phyloP scores from a whole-genome alignment of 2,329 filamentous ascomycete species.

The Colletotrichum acutatum region DNA sequence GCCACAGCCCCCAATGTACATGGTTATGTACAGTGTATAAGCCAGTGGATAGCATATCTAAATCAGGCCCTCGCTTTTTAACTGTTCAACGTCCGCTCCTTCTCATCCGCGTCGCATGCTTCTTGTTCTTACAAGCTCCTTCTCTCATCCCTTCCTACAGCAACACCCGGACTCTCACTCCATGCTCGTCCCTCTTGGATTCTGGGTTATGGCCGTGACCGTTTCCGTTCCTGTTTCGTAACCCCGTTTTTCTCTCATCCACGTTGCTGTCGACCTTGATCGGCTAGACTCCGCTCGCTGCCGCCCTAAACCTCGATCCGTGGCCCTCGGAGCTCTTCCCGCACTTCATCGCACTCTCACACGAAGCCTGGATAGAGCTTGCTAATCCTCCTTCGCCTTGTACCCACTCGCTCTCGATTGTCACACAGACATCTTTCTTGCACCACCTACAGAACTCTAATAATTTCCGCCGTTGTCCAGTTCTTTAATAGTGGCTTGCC shows the following conservation, averaged over 20 bases:
- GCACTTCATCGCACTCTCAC: slow-evolving; percentile 24
- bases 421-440: slow-evolving; percentile 35
- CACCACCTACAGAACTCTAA: slow-evolving; percentile 32
- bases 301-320: slow-evolving; percentile 19
- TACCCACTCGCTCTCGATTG: slow-evolving; percentile 10
- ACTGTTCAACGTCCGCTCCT: slow-evolving; percentile 35
- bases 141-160: slow-evolving; percentile 32
- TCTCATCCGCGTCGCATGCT: slow-evolving; percentile 26
- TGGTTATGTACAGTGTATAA: slow-evolving; percentile 25
- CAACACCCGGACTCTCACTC: slow-evolving; percentile 34
- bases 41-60: slow-evolving; percentile 32
- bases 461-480: slow-evolving; percentile 14
- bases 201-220: slow-evolving; percentile 37
- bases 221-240: slow-evolving; percentile 36
- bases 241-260: slow-evolving; percentile 25
- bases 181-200: slow-evolving; percentile 35
- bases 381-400: slow-evolving; percentile 32
- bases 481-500: slow-evolving; percentile 33
- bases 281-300: slow-evolving; percentile 31
- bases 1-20: slow-evolving; percentile 31
- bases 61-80: slow-evolving; percentile 31
- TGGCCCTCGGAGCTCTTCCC: slow-evolving; percentile 32
- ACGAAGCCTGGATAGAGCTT: slow-evolving; percentile 23
- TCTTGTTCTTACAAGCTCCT: slow-evolving; percentile 32
- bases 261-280: slow-evolving; percentile 27